Conservation (phyloP, 1,139 yeast genomes). For the Hanseniaspora uvarum region DNA sequence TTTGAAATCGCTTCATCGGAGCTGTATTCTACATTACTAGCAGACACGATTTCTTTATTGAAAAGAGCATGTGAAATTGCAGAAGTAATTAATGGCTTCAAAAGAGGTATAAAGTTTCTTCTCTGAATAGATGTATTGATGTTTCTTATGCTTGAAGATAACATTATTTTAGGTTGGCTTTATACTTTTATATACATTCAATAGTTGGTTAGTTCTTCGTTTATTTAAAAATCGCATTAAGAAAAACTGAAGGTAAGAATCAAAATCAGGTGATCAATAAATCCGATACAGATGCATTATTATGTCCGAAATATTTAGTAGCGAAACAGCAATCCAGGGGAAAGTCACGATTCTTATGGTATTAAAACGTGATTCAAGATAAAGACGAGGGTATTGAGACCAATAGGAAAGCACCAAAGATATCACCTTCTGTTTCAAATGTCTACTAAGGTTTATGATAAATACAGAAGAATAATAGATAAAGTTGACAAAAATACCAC, state of each 20-base stretch:
- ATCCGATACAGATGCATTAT: too few relatives aligned
- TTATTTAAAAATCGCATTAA: neutral
- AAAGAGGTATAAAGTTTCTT: neutral
- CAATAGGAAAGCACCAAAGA: too few relatives aligned
- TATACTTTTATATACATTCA: too few relatives aligned
- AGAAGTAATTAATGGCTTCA: constrained; percentile 11
- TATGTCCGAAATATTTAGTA: too few relatives aligned
- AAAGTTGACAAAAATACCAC: neutral
- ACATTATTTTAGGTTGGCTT: neutral
- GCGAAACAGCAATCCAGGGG: too few relatives aligned
- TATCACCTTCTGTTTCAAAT: too few relatives aligned
- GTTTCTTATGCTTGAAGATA: neutral
- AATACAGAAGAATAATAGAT: neutral
- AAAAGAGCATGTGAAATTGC: constrained; percentile 29
- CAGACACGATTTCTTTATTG: constrained; percentile 44
- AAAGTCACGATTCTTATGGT: too few relatives aligned
- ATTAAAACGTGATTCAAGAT: too few relatives aligned
- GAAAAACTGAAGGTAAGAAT: too few relatives aligned
- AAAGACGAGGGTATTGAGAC: too few relatives aligned
- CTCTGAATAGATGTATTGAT: neutral
- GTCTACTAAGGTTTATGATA: neutral
- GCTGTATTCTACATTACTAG: constrained; percentile 44
- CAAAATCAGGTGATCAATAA: too few relatives aligned
- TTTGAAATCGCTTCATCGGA: constrained; percentile 35
- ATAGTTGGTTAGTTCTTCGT: too few relatives aligned